A percentile compares a stretch with the other conserved stretches of the same genome.
Conservation (phyloP, 495 filamentous ascomycete species). For the Amorphotheca resinae region DNA sequence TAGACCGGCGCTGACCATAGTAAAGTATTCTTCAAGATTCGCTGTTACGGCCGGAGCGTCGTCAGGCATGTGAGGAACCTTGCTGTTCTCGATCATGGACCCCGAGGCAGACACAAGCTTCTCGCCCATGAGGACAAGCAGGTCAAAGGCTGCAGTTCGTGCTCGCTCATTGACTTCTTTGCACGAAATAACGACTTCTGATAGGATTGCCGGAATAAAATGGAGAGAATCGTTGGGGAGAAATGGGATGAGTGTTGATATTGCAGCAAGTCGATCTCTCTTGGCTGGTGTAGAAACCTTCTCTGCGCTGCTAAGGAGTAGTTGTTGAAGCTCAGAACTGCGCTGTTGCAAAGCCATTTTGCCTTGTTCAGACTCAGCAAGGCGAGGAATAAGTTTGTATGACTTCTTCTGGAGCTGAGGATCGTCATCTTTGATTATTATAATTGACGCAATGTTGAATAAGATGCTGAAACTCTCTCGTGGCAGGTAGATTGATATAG, state of each 20-base stretch:
- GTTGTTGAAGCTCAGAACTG: slow-evolving; percentile 58
- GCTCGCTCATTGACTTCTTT: slow-evolving; percentile 97
- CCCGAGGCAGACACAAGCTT: slow-evolving; percentile 57
- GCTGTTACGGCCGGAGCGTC: slow-evolving; percentile 66
- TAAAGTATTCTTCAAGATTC: slow-evolving; percentile 88
- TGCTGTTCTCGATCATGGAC: slow-evolving; percentile 65
- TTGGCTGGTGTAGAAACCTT: slow-evolving; percentile 75
- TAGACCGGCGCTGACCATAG: slow-evolving; percentile 92
- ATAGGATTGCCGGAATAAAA: slow-evolving; percentile 83
- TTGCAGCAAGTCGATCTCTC: slow-evolving; percentile 70
- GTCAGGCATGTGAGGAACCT: slow-evolving; percentile 71
- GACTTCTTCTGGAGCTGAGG: slow-evolving; percentile 98
- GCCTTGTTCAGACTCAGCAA: slow-evolving; percentile 68
- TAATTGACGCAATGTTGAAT: slow-evolving; percentile 68
- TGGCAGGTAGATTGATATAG: slow-evolving; percentile 86
- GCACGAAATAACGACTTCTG: slow-evolving; percentile 85
- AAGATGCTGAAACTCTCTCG: slow-evolving; percentile 66
- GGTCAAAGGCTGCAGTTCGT: slow-evolving; percentile 73
- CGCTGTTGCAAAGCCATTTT: slow-evolving; percentile 57
- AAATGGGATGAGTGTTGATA: slow-evolving; percentile 63
- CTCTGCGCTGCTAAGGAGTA: slow-evolving; percentile 64
- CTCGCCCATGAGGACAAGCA: slow-evolving; percentile 79
- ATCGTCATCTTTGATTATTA: slow-evolving; percentile 65
- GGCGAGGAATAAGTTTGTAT: slow-evolving; percentile 88
- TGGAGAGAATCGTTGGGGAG: slow-evolving; percentile 65